phyloP scores from a whole-genome alignment of 1,139 yeast genomes.

The Taphrina pruni region DNA sequence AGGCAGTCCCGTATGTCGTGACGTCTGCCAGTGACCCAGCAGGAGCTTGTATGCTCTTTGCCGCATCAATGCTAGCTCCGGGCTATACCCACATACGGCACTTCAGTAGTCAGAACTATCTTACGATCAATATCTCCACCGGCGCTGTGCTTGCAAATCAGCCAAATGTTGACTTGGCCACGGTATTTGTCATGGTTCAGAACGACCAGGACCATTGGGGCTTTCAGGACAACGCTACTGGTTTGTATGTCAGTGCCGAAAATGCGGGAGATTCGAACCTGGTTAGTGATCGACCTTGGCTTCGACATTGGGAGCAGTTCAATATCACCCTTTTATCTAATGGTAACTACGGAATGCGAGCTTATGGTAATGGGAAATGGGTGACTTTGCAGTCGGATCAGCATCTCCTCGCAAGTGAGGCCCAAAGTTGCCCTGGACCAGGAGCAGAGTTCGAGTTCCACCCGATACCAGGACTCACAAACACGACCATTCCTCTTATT shows the following conservation, averaged over 20 bases:
- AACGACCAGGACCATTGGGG: neutral
- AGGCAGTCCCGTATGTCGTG: neutral
- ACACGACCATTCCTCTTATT: neutral
- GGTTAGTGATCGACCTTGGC: neutral
- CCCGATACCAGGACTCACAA: neutral
- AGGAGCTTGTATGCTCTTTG: neutral
- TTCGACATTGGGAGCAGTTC: slow-evolving; percentile 2
- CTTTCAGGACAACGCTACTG: neutral
- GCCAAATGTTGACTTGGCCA: neutral
- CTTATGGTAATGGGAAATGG: neutral
- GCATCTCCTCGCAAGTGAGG: neutral
- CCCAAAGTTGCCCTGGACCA: neutral
- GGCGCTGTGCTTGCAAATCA: neutral
- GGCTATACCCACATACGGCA: neutral
- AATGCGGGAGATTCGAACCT: neutral
- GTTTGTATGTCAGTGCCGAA: neutral
- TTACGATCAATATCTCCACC: neutral
- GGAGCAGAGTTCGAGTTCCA: neutral
- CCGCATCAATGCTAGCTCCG: neutral
- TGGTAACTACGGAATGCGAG: neutral
- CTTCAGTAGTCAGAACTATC: neutral
- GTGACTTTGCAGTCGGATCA: neutral
- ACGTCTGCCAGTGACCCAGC: neutral
- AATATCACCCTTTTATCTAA: neutral
- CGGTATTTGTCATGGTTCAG: slow-evolving; percentile 2